Evolutionary conservation across 352 stramenopile species (phyloP).

Genomic region (Hyaloperonospora arabidopsidis): DNA sequence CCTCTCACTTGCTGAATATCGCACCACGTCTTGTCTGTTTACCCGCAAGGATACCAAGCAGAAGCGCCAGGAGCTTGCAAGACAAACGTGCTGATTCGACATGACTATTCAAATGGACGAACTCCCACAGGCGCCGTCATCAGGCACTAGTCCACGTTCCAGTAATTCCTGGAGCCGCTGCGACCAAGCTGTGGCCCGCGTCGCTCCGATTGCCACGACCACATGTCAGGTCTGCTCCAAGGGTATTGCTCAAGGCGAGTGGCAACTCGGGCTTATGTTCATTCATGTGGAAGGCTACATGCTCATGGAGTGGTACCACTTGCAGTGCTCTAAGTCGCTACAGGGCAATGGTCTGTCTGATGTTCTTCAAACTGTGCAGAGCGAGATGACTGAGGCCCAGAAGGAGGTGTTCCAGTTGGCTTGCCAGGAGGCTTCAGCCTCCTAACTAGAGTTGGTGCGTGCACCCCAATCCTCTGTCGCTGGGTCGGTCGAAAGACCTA

Average conservation of each 20-base stretch:
- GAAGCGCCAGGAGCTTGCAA: too few species aligned
- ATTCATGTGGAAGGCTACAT: conserved; percentile 82
- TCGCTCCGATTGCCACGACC: conserved; percentile 64
- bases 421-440: conserved; percentile 25
- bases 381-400: conserved; percentile 49
- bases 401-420: conserved; percentile 45
- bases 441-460: conserved; percentile 2
- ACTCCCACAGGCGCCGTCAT: conserved; percentile 27
- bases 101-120: conserved; percentile 25
- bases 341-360: conserved; percentile 41
- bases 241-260: conserved; percentile 52
- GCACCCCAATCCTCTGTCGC: not conserved
- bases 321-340: conserved; percentile 50
- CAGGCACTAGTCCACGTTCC: conserved; percentile 32
- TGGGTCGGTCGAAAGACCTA: not conserved
- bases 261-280: conserved; percentile 80
- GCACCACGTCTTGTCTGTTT: too few species aligned
- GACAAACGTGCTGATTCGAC: too few species aligned
- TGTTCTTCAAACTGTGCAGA: conserved; percentile 53
- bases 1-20: too few species aligned
- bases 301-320: conserved; percentile 83
- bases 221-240: conserved; percentile 68
- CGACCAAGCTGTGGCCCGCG: conserved; percentile 67
- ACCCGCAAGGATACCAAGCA: too few species aligned
- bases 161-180: conserved; percentile 69